Percentiles rank a stretch among this genome's conserved stretches.
Conservation (phyloP, 805 yeast genomes). For the Starmerella vaccinii region DNA sequence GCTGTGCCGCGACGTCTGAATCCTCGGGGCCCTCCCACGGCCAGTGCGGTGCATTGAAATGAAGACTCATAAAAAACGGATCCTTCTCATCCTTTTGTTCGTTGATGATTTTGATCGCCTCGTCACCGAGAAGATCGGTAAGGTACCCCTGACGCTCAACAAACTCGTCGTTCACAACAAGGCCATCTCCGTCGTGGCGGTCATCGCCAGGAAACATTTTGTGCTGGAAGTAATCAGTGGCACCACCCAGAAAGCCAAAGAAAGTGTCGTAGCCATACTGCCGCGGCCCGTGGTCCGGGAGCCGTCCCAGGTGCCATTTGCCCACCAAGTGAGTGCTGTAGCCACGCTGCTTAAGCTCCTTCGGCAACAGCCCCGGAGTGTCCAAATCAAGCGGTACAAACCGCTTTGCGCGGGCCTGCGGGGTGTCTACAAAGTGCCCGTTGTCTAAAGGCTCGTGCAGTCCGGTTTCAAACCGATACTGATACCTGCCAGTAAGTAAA, state of each 20-base stretch:
- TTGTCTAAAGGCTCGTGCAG: slow-evolving; percentile 22
- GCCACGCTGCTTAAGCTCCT: slow-evolving; percentile 40
- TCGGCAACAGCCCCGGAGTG: slow-evolving; percentile 33
- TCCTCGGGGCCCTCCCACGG: slow-evolving; percentile 48
- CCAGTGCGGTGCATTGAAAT: slow-evolving; percentile 61
- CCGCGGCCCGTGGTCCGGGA: slow-evolving; percentile 30
- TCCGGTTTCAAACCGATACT: slow-evolving; percentile 33
- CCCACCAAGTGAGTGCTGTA: slow-evolving; percentile 47
- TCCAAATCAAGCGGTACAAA: slow-evolving; percentile 16
- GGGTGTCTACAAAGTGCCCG: slow-evolving; percentile 6
- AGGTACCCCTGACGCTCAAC: slow-evolving; percentile 23
- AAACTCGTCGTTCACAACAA: slow-evolving; percentile 22
- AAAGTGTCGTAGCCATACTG: slow-evolving; percentile 23
- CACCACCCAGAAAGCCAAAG: slow-evolving; percentile 24
- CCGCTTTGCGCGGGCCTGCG: slow-evolving; percentile 12
- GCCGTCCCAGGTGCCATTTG: slow-evolving; percentile 53
- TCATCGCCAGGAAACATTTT: slow-evolving; percentile 12
- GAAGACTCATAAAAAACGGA: slow-evolving; percentile 46
- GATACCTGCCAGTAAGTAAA: slow-evolving; percentile 51
- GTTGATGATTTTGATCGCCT: slow-evolving; percentile 33
- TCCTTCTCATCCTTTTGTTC: slow-evolving; percentile 19
- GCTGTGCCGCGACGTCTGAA: slow-evolving; percentile 37
- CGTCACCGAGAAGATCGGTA: slow-evolving; percentile 24
- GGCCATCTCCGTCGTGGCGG: slow-evolving; percentile 11
- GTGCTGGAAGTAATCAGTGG: slow-evolving; percentile 23